Evolutionary conservation across 495 filamentous ascomycete genomes (phyloP).

Genomic region (Aspergillus leporis): DNA sequence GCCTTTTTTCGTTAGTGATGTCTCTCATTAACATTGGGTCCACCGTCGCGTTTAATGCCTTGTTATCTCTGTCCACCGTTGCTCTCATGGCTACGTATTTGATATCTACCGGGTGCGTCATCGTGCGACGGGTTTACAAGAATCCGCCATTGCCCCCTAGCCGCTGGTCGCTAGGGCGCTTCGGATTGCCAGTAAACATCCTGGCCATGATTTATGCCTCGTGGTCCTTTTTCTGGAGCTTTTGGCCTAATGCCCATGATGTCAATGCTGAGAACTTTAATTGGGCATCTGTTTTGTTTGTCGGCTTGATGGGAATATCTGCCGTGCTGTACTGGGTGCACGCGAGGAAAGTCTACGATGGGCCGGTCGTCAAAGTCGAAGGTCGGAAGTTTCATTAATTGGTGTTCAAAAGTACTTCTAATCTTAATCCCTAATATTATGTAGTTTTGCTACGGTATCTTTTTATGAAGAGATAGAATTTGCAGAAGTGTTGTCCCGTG

Average conservation of each 20-base stretch:
- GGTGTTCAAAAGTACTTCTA: no score
- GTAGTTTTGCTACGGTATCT: no score
- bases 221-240: constrained; percentile 46
- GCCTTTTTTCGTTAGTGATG: constrained; percentile 9
- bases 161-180: constrained; percentile 43
- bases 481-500: no score
- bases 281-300: constrained; percentile 48
- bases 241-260: constrained; percentile 39
- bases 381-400: constrained; percentile 2
- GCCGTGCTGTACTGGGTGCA: constrained; percentile 34
- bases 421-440: no score
- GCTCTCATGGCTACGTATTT: constrained; percentile 45
- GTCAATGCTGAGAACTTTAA: constrained; percentile 51
- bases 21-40: constrained; percentile 48
- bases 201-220: constrained; percentile 35
- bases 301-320: constrained; percentile 35
- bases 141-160: constrained; percentile 40
- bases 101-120: constrained; percentile 41
- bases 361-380: constrained; percentile 26
- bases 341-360: constrained; percentile 28
- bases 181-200: constrained; percentile 35
- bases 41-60: constrained; percentile 44
- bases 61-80: constrained; percentile 43
- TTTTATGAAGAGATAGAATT: no score
- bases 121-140: constrained; percentile 37